These are phyloP conservation scores for Clonostachys rosea DNA, from an alignment of 2,329 filamentous ascomycete genomes.

Conservation along the genomic window DNA sequence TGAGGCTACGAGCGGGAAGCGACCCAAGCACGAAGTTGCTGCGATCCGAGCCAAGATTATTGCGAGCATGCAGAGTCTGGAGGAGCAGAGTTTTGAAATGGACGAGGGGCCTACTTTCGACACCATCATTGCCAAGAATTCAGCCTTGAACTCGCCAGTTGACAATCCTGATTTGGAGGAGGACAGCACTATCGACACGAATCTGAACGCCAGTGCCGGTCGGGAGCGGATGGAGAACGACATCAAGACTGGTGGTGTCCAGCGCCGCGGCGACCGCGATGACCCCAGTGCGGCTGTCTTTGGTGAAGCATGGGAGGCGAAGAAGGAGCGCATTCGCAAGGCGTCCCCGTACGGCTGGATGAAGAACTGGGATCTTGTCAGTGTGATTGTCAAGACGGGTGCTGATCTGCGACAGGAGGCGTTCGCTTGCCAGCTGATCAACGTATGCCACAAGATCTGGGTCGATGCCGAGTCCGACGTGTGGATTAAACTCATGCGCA, in stretches of 20 bases:
- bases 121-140: slow-evolving; percentile 72
- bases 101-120: slow-evolving; percentile 75
- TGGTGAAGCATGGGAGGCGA: slow-evolving; percentile 80
- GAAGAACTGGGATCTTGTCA: slow-evolving; percentile 85
- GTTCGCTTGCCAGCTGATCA: slow-evolving; percentile 81
- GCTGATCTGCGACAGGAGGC: slow-evolving; percentile 80
- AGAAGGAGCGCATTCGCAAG: slow-evolving; percentile 78
- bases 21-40: slow-evolving; percentile 75
- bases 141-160: slow-evolving; percentile 34
- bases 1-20: slow-evolving; percentile 74
- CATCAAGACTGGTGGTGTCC: slow-evolving; percentile 78
- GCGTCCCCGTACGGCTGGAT: slow-evolving; percentile 84
- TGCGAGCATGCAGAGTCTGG: slow-evolving; percentile 82
- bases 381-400: slow-evolving; percentile 84
- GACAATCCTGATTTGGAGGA: slow-evolving; percentile 49
- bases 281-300: slow-evolving; percentile 84
- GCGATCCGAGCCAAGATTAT: slow-evolving; percentile 84
- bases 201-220: slow-evolving; percentile 65
- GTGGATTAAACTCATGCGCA: slow-evolving; percentile 88
- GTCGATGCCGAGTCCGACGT: slow-evolving; percentile 68
- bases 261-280: slow-evolving; percentile 76
- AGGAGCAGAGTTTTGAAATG: slow-evolving; percentile 78
- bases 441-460: slow-evolving; percentile 80
- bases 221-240: slow-evolving; percentile 87
- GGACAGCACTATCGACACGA: slow-evolving; percentile 43